Conservation (phyloP, 2,329 filamentous ascomycete species). For the Hymenoscyphus albidus region DNA sequence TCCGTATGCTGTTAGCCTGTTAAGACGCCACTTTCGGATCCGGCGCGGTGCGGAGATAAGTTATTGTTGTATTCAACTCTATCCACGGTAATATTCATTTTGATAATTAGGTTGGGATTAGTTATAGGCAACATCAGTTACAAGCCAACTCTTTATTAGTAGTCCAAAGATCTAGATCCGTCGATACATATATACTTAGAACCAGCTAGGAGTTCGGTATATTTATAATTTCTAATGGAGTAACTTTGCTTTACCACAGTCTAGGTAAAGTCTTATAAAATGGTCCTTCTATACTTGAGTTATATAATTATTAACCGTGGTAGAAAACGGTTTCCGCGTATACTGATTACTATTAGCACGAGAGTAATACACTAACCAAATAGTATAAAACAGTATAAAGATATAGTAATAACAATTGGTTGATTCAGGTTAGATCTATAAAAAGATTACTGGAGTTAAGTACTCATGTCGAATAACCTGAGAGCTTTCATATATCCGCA, state of each 20-base stretch:
- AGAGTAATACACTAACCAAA: too few species aligned
- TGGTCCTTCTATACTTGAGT: constrained; percentile 6
- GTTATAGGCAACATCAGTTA: neutral
- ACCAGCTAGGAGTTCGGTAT: constrained; percentile 6
- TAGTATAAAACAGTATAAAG: too few species aligned
- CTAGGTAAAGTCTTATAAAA: constrained; percentile 4
- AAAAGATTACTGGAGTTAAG: too few species aligned
- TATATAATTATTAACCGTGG: neutral
- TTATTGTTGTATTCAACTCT: neutral
- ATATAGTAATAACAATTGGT: too few species aligned
- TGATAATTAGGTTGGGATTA: neutral
- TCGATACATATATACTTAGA: constrained; percentile 12
- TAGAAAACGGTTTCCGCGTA: too few species aligned
- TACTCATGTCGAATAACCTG: too few species aligned
- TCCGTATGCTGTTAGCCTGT: neutral
- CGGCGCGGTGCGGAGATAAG: neutral
- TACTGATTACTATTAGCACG: too few species aligned
- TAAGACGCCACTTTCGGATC: neutral
- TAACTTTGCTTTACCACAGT: neutral
- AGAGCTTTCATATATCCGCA: too few species aligned
- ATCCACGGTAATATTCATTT: neutral
- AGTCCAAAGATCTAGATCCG: neutral
- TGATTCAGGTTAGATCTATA: too few species aligned
- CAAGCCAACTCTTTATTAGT: neutral
- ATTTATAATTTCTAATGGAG: neutral